A percentile compares a stretch with the other conserved stretches of the same genome.
Conservation (phyloP, 352 stramenopile species). For the Globisporangium acanthophoron region DNA sequence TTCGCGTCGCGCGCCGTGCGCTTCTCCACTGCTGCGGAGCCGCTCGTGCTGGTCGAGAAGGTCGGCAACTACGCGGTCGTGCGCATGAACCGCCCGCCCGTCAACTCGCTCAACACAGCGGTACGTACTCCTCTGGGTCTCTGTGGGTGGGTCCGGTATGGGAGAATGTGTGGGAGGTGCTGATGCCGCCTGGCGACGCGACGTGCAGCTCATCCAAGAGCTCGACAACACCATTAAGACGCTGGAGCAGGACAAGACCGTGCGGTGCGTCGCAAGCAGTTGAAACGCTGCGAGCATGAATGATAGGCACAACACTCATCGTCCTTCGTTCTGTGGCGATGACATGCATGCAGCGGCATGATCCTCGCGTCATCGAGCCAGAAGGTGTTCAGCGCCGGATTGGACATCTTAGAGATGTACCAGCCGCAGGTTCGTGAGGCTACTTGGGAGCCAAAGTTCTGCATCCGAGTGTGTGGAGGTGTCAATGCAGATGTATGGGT, state of each 20-base stretch:
- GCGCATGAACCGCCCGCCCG: conserved; percentile 69
- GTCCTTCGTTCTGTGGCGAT: too few relatives aligned
- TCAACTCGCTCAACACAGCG: conserved; percentile 78
- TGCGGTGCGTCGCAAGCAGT: conserved; percentile 33
- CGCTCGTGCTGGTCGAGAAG: conserved; percentile 70
- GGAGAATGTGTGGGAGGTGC: neutral
- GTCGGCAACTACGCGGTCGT: conserved; percentile 71
- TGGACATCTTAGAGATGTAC: conserved; percentile 93
- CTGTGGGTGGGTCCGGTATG: neutral
- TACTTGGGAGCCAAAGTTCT: neutral
- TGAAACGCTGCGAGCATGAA: neutral
- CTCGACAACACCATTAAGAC: conserved; percentile 64
- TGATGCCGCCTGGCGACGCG: neutral
- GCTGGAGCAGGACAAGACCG: conserved; percentile 66
- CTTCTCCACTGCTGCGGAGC: conserved; percentile 29
- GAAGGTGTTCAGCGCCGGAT: conserved; percentile 87
- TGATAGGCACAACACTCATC: neutral
- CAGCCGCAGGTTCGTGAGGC: conserved; percentile 53
- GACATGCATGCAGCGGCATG: conserved; percentile 33
- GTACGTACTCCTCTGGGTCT: conserved; percentile 17
- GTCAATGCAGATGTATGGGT: neutral
- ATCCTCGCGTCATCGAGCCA: conserved; percentile 75
- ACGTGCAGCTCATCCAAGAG: conserved; percentile 57
- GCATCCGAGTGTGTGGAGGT: neutral
- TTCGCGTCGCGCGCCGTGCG: conserved; percentile 8